Base-by-base conservation (phyloP, 2,329 filamentous ascomycete genomes). In the Fusarium sp. region DNA sequence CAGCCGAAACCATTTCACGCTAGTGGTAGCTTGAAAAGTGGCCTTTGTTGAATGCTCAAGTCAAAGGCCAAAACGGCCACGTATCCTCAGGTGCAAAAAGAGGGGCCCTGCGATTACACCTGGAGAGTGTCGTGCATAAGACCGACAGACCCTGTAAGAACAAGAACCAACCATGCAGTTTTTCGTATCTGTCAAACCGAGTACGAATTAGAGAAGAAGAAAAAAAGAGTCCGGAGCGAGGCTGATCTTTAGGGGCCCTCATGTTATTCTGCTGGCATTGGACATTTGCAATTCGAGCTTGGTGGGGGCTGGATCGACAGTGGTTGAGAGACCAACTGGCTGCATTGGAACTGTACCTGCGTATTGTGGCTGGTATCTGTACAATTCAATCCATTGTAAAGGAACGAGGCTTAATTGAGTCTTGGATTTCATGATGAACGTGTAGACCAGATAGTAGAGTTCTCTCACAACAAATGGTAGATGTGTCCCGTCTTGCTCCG, bases 271-370 rank as follows among this genome's bases (percentile, higher is more conserved):
- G 27, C 29, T 64, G 65, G 53, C 34, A 62, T 56, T 49, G 41
- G 30, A 41, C 34, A 59, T 54, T 61, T 34, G 20, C 49, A 49
- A 49, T 41, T 58, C 48, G 46, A 61, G 53, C 29, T 63, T 61
- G 63, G 64, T 57, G 67, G 67, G 67, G 67, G 58, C 48, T 67
- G 47, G 67, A 71, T 70, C 59, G 63, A 71, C 65, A 68, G 20
- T 22, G 30, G 32, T 24, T 44, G 34, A 56, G 58, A 30, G 41
- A 62, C 32, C 41, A 32, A 56, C 58, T 62, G 58, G 58, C 48
- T 64, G 48, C 41, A 20, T 52, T 58, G 48, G n/a, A 45, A 52
- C 63, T 58, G 67, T 70, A 71, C 67, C 68, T 70, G 68, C 67
- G 67, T 70, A 54, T 69, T 52, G 63, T 53, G 67, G 63, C 54